Evolutionary conservation across 1,139 yeast genomes (phyloP).

Genomic region (Magnusiomyces paraingens): DNA sequence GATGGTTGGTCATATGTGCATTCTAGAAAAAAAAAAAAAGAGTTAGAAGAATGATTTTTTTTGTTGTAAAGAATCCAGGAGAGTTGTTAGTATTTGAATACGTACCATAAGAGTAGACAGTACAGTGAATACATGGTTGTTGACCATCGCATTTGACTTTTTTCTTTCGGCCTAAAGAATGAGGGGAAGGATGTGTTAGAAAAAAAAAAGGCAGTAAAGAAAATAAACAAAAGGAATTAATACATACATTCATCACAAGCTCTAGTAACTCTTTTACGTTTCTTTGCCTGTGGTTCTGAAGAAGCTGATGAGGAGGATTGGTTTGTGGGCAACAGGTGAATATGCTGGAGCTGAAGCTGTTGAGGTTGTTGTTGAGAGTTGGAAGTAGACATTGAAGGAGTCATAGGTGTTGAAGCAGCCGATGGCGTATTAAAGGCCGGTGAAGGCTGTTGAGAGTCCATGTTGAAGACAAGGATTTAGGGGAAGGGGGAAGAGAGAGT

Average conservation of each 20-base stretch:
- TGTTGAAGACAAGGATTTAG: too few species aligned
- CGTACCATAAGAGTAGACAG: constrained; percentile 75
- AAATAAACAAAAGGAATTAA: constrained; percentile 13
- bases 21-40: constrained; percentile 25
- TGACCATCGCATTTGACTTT: constrained; percentile 87
- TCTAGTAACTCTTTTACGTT: constrained; percentile 71
- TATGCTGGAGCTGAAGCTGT: too few species aligned
- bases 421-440: too few species aligned
- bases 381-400: too few species aligned
- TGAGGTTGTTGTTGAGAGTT: too few species aligned
- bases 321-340: too few species aligned
- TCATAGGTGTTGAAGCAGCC: too few species aligned
- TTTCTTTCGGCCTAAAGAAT: constrained; percentile 39
- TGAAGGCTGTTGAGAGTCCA: too few species aligned
- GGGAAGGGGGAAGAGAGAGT: too few species aligned
- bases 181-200: constrained; percentile 1
- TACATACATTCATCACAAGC: constrained; percentile 75
- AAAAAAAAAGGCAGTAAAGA: neutral
- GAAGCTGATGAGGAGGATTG: neutral
- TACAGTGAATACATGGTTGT: constrained; percentile 82
- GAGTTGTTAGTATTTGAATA: constrained; percentile 34
- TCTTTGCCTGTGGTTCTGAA: constrained; percentile 26
- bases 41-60: neutral
- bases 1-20: constrained; percentile 78
- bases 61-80: neutral